These are phyloP conservation scores for Pseudohyphozyma bogoriensis DNA, from an alignment of 768 basidiomycete species.

Conservation along the genomic window DNA sequence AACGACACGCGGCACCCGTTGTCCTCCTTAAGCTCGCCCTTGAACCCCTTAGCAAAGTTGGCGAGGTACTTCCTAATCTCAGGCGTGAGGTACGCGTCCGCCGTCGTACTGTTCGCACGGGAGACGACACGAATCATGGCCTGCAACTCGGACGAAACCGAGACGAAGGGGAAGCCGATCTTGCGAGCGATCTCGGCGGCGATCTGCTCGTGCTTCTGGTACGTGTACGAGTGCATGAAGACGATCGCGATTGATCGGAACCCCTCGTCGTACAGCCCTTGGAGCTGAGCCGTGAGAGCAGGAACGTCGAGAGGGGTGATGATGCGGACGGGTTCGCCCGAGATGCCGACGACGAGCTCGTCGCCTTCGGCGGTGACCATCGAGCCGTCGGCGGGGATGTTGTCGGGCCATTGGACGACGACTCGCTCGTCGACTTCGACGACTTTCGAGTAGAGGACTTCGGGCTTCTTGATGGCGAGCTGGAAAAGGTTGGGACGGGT, in stretches of 20 bases:
- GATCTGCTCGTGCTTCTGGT: conserved; percentile 61
- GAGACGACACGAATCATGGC: conserved; percentile 95
- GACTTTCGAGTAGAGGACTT: conserved; percentile 58
- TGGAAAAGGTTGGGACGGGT: conserved; percentile 91
- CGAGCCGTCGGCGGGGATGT: conserved; percentile 51
- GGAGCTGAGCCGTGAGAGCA: conserved; percentile 51
- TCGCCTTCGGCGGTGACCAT: conserved; percentile 43
- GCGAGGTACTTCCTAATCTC: conserved; percentile 73
- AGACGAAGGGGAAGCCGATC: conserved; percentile 82
- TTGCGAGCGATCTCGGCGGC: conserved; percentile 63
- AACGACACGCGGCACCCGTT: conserved; percentile 77
- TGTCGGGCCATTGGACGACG: conserved; percentile 66
- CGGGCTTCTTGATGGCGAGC: conserved; percentile 57
- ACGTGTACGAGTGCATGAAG: conserved; percentile 70
- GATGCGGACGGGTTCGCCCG: conserved; percentile 42
- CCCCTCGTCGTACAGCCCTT: conserved; percentile 64
- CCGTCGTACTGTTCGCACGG: conserved; percentile 80
- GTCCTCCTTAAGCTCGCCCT: conserved; percentile 48
- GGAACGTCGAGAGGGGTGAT: conserved; percentile 42
- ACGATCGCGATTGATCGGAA: conserved; percentile 83
- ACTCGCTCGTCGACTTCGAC: conserved; percentile 83
- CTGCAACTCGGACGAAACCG: conserved; percentile 69
- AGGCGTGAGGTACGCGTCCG: conserved; percentile 91
- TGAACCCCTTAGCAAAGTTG: conserved; percentile 83
- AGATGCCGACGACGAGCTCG: conserved; percentile 67